Conservation (phyloP, 2,329 filamentous ascomycete genomes). For the Fusarium sp. region DNA sequence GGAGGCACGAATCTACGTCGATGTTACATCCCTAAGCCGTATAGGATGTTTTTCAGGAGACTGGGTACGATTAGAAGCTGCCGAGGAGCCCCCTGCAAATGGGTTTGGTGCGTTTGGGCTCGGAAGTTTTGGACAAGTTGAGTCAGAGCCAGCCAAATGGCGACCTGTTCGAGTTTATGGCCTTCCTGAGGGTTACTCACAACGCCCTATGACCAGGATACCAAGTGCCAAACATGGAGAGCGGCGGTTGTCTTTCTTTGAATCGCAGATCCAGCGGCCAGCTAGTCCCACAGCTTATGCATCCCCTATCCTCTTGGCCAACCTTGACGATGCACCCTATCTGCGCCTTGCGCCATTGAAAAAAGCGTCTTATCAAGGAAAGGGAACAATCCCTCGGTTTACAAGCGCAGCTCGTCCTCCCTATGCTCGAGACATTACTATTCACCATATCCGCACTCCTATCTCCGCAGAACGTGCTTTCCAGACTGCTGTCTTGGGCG, state of each 20-base stretch:
- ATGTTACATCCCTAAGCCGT: slow-evolving; percentile 85
- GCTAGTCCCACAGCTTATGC: slow-evolving; percentile 76
- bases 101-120: slow-evolving; percentile 76
- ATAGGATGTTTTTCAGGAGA: slow-evolving; percentile 98
- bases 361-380: slow-evolving; percentile 62
- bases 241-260: slow-evolving; percentile 72
- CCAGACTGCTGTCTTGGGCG: slow-evolving; percentile 87
- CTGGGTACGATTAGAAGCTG: slow-evolving; percentile 88
- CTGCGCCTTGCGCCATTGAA: slow-evolving; percentile 81
- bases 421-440: slow-evolving; percentile 80
- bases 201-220: slow-evolving; percentile 71
- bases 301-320: slow-evolving; percentile 88
- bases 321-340: slow-evolving; percentile 83
- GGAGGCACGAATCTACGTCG: slow-evolving; percentile 89
- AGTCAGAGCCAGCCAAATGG: slow-evolving; percentile 76
- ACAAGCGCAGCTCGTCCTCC: slow-evolving; percentile 68
- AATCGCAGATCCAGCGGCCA: slow-evolving; percentile 74
- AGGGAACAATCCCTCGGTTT: slow-evolving; percentile 68
- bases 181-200: slow-evolving; percentile 80
- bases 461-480: slow-evolving; percentile 86
- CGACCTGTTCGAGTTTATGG: slow-evolving; percentile 90
- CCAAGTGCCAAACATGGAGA: slow-evolving; percentile 66
- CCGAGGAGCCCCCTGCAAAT: slow-evolving; percentile 78
- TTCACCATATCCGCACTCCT: slow-evolving; percentile 90
- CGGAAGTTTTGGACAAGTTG: slow-evolving; percentile 67